Conservation (phyloP, 768 basidiomycete species). For the Collybia sordida region DNA sequence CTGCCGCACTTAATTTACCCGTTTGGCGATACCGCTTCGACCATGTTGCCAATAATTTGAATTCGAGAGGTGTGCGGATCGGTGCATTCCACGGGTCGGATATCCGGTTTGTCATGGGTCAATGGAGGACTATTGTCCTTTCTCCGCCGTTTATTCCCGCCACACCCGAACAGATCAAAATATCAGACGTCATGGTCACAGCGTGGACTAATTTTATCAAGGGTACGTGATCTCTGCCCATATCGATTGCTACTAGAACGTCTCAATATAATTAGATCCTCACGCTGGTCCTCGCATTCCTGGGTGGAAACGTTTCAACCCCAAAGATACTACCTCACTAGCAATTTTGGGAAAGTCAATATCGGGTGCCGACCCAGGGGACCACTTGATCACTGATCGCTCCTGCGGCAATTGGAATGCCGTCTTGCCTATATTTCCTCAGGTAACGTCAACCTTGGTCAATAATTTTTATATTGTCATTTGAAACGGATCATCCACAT, state of each 20-base stretch:
- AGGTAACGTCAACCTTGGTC: slow-evolving; percentile 11
- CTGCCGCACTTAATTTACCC: slow-evolving; percentile 16
- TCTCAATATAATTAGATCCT: slow-evolving; percentile 19
- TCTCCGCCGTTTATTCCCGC: slow-evolving; percentile 29
- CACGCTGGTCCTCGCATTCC: slow-evolving; percentile 23
- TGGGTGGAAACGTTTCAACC: slow-evolving; percentile 28
- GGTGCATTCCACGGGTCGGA: slow-evolving; percentile 31
- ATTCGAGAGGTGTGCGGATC: slow-evolving; percentile 28
- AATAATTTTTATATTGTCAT: not conserved
- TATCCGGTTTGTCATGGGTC: slow-evolving; percentile 33
- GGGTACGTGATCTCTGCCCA: slow-evolving; percentile 15
- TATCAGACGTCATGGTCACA: slow-evolving; percentile 32
- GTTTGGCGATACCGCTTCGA: slow-evolving; percentile 33
- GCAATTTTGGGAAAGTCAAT: slow-evolving; percentile 26
- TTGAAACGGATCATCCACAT: not conserved
- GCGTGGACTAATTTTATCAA: slow-evolving; percentile 37
- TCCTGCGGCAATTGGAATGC: slow-evolving; percentile 31
- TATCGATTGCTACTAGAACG: not conserved
- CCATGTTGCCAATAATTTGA: slow-evolving; percentile 29
- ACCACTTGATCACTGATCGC: slow-evolving; percentile 22
- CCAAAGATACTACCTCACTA: slow-evolving; percentile 21
- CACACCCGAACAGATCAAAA: slow-evolving; percentile 23
- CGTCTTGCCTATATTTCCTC: slow-evolving; percentile 27
- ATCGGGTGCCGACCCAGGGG: slow-evolving; percentile 22
- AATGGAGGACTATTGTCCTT: slow-evolving; percentile 28